Conservation (phyloP, 2,329 filamentous ascomycete genomes). For the Teratosphaeria gauchensis region DNA sequence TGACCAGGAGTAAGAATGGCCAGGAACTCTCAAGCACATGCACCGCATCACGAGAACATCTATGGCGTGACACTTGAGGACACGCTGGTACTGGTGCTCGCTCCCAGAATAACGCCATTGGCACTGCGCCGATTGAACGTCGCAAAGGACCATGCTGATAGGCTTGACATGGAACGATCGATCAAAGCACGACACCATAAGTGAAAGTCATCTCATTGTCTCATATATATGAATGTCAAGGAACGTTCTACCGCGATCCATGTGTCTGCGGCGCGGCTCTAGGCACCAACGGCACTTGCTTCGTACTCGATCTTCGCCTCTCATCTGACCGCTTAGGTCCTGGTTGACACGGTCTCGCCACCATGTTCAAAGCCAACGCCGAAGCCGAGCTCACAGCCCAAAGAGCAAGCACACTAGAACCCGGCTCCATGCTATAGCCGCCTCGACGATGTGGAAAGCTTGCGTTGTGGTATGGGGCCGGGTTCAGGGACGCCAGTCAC, state of each 20-base stretch:
- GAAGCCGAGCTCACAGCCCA: slow-evolving; percentile 1
- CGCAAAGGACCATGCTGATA: background rate
- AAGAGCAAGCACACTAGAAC: background rate
- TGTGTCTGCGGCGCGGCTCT: background rate
- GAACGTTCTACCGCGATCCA: background rate
- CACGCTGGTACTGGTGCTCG: too few relatives aligned
- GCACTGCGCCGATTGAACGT: background rate
- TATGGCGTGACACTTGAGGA: too few relatives aligned
- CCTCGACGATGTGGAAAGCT: background rate
- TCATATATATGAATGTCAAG: background rate
- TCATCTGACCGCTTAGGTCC: background rate
- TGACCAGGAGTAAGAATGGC: background rate
- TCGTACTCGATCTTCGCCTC: background rate
- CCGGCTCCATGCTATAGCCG: background rate
- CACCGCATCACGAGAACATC: background rate
- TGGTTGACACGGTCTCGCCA: background rate
- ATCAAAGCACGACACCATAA: background rate
- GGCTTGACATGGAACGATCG: background rate
- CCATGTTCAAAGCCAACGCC: slow-evolving; percentile 1
- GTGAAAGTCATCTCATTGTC: background rate
- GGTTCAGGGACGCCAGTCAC: background rate
- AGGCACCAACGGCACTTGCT: background rate
- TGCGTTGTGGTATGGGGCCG: background rate
- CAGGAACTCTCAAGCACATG: background rate
- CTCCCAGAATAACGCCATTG: background rate